Base-by-base conservation (phyloP, 495 filamentous ascomycete species). In the Coniosporium apollinis region DNA sequence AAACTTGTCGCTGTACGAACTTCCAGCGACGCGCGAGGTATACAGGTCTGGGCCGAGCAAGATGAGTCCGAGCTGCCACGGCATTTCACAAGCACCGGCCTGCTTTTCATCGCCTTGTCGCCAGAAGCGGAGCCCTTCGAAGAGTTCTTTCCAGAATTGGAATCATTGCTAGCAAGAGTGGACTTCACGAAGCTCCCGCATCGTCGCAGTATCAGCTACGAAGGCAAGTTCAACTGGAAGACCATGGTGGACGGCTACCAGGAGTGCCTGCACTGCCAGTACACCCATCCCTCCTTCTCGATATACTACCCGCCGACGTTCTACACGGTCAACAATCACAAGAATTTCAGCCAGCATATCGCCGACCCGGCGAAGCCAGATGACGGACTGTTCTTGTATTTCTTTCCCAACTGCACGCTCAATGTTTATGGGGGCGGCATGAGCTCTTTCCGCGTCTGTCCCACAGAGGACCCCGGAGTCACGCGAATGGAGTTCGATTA, bases 241-340 rank as follows among this genome's bases (percentile, higher is more conserved):
- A 72, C 70, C 0, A 74, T 74, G 69, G 67, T 74, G 11, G 70
- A 74, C 36, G 70, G 69, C 11, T 74, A 68, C 37, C 70, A 74
- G 47, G 70, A 74, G 50, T 74, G 70, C 40, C 55, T 74, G 10
- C 70, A 74, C 43, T 74, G 70, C 58, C 66, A 70, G 46, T 74
- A 74, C 48, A 72, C 70, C 0, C 70, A 74, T 38, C 70, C 70
- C 0, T 69, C 68, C 6, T 74, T 74, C 50, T 64, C 63, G 3
- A 51, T 69, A 30, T 65, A 56, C 47, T 74, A 74, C 24, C 70
- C 70, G 3, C 65, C 68, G 4, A 72, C 68, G 0, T 70, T 63
- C 49, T 72, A 72, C 49, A 52, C 58, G 7, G 67, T 74, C 8
- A 60, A 60, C 33, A 71, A 71, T 47, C 65, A 66, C 39, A 50